Base-by-base conservation (phyloP, 2,329 filamentous ascomycete species). In the Fusarium virguliforme region DNA sequence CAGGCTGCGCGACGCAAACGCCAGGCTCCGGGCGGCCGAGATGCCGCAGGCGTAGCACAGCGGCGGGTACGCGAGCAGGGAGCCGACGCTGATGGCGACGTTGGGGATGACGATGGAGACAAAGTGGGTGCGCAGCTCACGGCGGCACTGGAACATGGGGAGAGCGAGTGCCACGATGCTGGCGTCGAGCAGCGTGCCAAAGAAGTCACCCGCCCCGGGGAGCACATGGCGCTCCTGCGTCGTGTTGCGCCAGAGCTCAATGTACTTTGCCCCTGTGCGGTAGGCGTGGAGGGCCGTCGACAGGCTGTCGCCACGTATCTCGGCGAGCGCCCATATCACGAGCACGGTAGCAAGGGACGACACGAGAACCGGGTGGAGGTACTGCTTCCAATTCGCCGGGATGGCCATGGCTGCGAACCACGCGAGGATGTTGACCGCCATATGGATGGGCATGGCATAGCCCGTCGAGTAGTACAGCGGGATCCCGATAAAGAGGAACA, bases 71-170 rank as follows among this genome's bases (percentile, higher is more conserved):
- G 82, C 83, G 75, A 90, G 87, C 7, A 91, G 80, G 15, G 87
- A 88, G 7, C 76, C 85, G 6, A 88, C 75, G 4, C 87, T 85
- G 46, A 90, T 79, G 6, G 80, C 72, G 6, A 89, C 75, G 68
- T 85, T 88, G 3, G 88, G 88, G 3, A 87, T 76, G 5, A 87
- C 79, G 62, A 90, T 89, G 41, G 85, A 83, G 41, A 84, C 72
- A 72, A 89, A 87, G 76, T 89, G 86, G 15, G 80, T 77, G 24
- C 81, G 80, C 13, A 90, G 82, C 79, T 90, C 87, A 40, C 84
- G 81, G 4, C 88, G 85, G 78, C 89, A 89, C 62, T 86, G 85
- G 75, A 86, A 90, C 87, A 90, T 90, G 1, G 88, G 88, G 18
- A 90, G 78, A 3, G 88, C 88, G 3, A 90, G 83, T 2, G 87